phyloP scores from a whole-genome alignment of 2,329 filamentous ascomycete species.

The Calonectria ilicicola region DNA sequence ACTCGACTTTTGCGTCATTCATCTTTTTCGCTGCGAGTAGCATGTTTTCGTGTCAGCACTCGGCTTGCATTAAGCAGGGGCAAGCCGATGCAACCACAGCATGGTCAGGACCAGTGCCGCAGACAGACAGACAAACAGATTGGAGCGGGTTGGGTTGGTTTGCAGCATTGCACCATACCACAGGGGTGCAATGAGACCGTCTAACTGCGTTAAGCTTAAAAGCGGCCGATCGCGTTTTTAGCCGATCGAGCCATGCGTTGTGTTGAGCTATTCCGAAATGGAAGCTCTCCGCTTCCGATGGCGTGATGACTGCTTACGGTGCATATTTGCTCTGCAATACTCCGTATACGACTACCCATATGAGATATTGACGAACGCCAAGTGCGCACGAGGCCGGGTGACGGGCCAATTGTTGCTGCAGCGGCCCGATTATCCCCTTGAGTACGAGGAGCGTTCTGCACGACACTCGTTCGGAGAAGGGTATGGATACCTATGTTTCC shows the following conservation, averaged over 20 bases:
- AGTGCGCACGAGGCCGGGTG: slow-evolving; percentile 3
- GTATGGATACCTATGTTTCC: background rate
- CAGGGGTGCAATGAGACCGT: background rate
- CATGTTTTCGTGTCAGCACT: background rate
- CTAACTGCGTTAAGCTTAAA: slow-evolving; percentile 2
- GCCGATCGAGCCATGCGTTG: background rate
- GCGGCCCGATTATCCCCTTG: background rate
- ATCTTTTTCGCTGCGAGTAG: background rate
- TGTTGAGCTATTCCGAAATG: background rate
- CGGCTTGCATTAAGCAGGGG: background rate
- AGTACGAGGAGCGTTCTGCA: background rate
- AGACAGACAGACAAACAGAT: background rate
- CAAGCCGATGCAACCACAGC: background rate
- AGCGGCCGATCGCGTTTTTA: background rate
- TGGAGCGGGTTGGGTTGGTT: background rate
- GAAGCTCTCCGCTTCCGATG: background rate
- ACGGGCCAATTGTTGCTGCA: background rate
- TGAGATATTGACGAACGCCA: background rate
- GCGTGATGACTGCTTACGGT: slow-evolving; percentile 3
- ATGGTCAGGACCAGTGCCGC: background rate
- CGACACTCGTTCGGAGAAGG: background rate
- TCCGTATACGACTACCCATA: background rate
- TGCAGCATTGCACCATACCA: background rate
- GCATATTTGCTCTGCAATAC: background rate
- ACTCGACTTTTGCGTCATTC: background rate